Evolutionary conservation across 2,329 filamentous ascomycete genomes (phyloP).

Genomic region (Elsinoe fawcettii): DNA sequence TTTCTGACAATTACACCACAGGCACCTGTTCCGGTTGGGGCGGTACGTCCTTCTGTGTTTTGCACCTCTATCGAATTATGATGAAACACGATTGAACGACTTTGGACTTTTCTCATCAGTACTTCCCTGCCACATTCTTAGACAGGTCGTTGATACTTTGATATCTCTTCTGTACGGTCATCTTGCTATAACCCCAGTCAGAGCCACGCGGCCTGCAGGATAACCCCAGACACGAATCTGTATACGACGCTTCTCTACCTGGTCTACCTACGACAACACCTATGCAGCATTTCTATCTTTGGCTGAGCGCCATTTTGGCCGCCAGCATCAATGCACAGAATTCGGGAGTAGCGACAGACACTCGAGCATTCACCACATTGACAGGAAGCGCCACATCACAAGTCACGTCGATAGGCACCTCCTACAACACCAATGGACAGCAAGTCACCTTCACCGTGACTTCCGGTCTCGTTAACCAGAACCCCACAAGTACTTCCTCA

Average conservation of each 20-base stretch:
- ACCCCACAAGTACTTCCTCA: background rate
- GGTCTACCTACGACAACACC: slow-evolving; percentile 7
- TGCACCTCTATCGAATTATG: background rate
- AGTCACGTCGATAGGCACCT: slow-evolving; percentile 16
- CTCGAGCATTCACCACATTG: slow-evolving; percentile 22
- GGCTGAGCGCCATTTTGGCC: slow-evolving; percentile 31
- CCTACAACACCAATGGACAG: slow-evolving; percentile 9
- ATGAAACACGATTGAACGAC: slow-evolving; percentile 2
- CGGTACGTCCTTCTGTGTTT: background rate
- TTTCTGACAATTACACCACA: background rate
- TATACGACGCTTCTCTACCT: background rate
- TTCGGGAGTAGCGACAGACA: slow-evolving; percentile 16
- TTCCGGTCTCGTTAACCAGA: slow-evolving; percentile 6
- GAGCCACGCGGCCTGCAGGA: slow-evolving; percentile 1
- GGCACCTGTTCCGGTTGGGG: background rate
- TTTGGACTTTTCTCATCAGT: background rate
- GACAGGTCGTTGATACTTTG: background rate
- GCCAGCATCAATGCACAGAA: slow-evolving; percentile 25
- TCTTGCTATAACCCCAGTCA: background rate
- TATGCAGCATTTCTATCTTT: slow-evolving; percentile 25
- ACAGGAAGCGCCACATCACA: slow-evolving; percentile 20
- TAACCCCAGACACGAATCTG: background rate
- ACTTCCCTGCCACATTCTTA: background rate
- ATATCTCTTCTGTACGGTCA: background rate
- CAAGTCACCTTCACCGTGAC: slow-evolving; percentile 15